Evolutionary conservation across 495 filamentous ascomycete genomes (phyloP).

Genomic region (Xylaria palmicola): DNA sequence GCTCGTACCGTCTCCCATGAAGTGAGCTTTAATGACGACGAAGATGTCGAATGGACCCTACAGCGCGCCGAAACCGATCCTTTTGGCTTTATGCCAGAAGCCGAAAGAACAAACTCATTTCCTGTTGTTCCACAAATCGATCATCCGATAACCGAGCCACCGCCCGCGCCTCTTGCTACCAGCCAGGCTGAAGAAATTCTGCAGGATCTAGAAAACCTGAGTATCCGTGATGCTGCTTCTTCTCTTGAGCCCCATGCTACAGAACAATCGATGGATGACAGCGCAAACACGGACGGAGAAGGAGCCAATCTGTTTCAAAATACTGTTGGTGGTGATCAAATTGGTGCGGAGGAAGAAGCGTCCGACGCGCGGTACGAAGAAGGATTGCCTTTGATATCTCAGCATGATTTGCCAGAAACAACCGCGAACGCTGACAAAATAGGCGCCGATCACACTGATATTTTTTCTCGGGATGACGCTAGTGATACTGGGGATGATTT

Average conservation of each 20-base stretch:
- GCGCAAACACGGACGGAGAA: neutral
- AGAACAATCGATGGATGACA: neutral
- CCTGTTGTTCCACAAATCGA: constrained; percentile 51
- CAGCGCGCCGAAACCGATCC: constrained; percentile 51
- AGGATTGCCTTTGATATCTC: constrained; percentile 55
- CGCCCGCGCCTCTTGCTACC: constrained; percentile 27
- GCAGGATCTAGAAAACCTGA: constrained; percentile 37
- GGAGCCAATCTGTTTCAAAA: constrained; percentile 24
- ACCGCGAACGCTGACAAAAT: constrained; percentile 9
- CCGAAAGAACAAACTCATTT: constrained; percentile 62
- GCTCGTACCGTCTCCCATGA: constrained; percentile 52
- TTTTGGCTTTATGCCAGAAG: constrained; percentile 54
- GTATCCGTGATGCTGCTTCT: constrained; percentile 20
- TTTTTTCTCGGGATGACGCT: constrained; percentile 41
- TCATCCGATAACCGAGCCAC: constrained; percentile 23
- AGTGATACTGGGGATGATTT: constrained; percentile 51
- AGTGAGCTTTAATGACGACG: constrained; percentile 55
- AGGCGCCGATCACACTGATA: constrained; percentile 18
- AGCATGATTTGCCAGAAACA: constrained; percentile 22
- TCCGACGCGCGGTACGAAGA: constrained; percentile 57
- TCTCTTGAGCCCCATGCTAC: neutral
- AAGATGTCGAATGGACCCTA: constrained; percentile 52
- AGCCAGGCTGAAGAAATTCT: constrained; percentile 47
- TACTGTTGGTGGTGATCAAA: constrained; percentile 36
- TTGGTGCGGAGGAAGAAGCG: constrained; percentile 35